Conservation (phyloP, 2,329 filamentous ascomycete genomes). For the Calonectria pseudoturangicola region DNA sequence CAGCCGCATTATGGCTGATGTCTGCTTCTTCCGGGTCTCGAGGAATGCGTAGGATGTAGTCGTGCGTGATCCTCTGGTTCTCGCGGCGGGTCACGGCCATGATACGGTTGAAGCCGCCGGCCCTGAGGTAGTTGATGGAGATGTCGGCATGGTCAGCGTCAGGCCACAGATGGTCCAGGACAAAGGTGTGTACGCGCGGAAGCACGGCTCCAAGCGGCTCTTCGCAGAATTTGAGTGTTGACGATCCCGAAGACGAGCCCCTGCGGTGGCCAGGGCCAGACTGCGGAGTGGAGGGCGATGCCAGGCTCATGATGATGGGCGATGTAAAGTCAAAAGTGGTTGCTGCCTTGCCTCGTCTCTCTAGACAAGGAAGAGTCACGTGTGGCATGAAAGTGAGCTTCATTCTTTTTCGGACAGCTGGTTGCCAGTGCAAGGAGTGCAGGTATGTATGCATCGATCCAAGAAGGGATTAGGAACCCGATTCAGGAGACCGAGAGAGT, state of each 20-base stretch:
- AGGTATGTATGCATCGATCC: no score
- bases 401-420: not conserved
- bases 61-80: not conserved
- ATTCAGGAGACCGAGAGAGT: not conserved
- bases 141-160: not conserved
- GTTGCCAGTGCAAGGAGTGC: not conserved
- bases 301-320: not conserved
- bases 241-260: not conserved
- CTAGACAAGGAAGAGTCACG: not conserved
- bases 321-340: not conserved
- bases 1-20: not conserved
- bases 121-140: conserved; percentile 2
- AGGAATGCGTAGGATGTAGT: not conserved
- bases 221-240: not conserved
- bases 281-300: not conserved
- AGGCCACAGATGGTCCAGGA: not conserved
- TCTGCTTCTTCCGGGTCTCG: not conserved
- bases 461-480: not conserved
- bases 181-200: not conserved
- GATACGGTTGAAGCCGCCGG: not conserved
- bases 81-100: not conserved
- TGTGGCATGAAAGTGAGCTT: not conserved
- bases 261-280: not conserved
- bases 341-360: not conserved
- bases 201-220: not conserved